Base-by-base conservation (phyloP, 306 rosid species). In the Cucumis hystrix region DNA sequence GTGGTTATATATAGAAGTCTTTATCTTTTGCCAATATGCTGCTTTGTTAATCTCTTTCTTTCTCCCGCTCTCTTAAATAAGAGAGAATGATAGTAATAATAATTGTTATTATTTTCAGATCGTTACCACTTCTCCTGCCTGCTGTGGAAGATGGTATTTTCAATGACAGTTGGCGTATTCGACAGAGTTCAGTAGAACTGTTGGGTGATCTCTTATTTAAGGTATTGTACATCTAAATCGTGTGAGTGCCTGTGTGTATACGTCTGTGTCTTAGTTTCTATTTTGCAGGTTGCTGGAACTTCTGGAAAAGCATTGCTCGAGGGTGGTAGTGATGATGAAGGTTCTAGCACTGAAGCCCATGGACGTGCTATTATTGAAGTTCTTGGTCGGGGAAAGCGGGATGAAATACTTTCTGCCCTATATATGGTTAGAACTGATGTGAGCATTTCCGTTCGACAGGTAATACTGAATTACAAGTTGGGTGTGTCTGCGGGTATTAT, bases 291-390 rank as follows among this genome's bases (percentile, higher is more conserved):
- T 85, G 99, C 97, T 78, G 99, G 99, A 77, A 95, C 97, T 76
- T 90, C 99, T 79, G 99, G 99, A 80, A 95, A 95, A 87, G 99
- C 99, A 67, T 89, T 95, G 81, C 97, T 95, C 76, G 99, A 95
- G 83, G 99, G 99, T 40, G 99, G 99, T 72, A 95, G 99, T 82
- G 99, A 95, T 65, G 99, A 95, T 89, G 99, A 95, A 88, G 99
- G 99, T 84, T 87, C 99, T 66, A 95, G 99, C 70, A 95, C 97
- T 14, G 99, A 95, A 87, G 99, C 99, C 54, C 97, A 95, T 17
- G 99, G 99, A 16, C 97, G 99, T 66, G 99, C 99, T 78, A 95
- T 92, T 80, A 90, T 95, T 86, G 97, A 92, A 87, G 87, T 95
- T 83, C 84, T 95, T 51, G 99, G 99, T 74, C 88, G 88, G 72